These are phyloP conservation scores for Alternaria longipes DNA, from an alignment of 2,329 filamentous ascomycete genomes.

Conservation along the genomic window DNA sequence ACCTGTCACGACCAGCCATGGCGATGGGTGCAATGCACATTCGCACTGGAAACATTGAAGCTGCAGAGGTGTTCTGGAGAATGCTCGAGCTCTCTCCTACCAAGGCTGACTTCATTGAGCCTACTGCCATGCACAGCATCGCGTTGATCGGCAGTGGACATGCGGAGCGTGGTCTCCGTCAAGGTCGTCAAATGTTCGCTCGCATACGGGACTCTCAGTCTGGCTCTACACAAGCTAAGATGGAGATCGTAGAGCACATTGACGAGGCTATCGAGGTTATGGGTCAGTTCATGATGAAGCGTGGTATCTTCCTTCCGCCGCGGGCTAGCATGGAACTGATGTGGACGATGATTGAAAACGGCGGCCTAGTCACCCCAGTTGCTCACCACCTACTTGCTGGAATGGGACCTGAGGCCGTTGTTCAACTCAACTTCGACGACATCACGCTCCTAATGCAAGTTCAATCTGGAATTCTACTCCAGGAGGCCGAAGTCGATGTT, in stretches of 20 bases:
- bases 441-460: conserved; percentile 69
- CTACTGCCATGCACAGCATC: conserved; percentile 88
- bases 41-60: conserved; percentile 79
- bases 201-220: conserved; percentile 73
- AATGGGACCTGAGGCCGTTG: conserved; percentile 67
- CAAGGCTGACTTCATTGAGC: conserved; percentile 78
- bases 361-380: conserved; percentile 67
- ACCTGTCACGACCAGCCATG: conserved; percentile 67
- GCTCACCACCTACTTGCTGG: conserved; percentile 69
- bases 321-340: conserved; percentile 67
- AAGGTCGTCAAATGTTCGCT: conserved; percentile 86
- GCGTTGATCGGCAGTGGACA: conserved; percentile 87
- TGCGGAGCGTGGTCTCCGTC: conserved; percentile 79
- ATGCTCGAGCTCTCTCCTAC: conserved; percentile 71
- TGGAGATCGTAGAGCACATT: conserved; percentile 77
- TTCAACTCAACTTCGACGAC: conserved; percentile 62
- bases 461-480: conserved; percentile 62
- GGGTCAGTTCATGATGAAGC: conserved; percentile 65
- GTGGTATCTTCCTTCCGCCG: conserved; percentile 61
- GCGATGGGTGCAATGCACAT: conserved; percentile 88
- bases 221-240: conserved; percentile 56
- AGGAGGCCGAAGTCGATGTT: conserved; percentile 60
- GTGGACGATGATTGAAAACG: conserved; percentile 72
- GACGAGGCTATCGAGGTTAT: conserved; percentile 84
- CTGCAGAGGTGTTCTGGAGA: conserved; percentile 83